Percentiles rank a stretch among this genome's conserved stretches.
These are phyloP conservation scores for Sistotremastrum suecicum DNA, from an alignment of 768 basidiomycete genomes.

Conservation along the genomic window DNA sequence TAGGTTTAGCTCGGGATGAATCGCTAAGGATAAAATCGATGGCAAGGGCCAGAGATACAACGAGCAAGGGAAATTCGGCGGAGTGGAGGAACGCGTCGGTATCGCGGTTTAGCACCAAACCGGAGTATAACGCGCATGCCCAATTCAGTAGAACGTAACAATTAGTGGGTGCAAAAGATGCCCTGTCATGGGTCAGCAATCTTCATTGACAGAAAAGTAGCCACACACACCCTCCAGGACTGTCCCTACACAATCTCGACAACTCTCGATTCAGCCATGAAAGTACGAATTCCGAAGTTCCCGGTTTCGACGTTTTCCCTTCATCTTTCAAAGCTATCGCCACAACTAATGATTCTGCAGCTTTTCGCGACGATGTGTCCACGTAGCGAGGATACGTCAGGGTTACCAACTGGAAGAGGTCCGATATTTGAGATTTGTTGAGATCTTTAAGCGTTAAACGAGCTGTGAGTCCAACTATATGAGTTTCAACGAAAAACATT, in stretches of 20 bases:
- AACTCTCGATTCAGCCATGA: constrained; percentile 1
- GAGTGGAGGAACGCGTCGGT: constrained; percentile 37
- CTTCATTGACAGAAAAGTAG: background rate
- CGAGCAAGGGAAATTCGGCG: constrained; percentile 35
- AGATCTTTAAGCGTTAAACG: constrained; percentile 30
- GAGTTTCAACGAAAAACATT: background rate
- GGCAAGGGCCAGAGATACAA: constrained; percentile 42
- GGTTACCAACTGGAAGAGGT: constrained; percentile 60
- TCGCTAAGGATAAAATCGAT: constrained; percentile 45
- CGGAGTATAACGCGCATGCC: constrained; percentile 48
- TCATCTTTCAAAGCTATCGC: constrained; percentile 56
- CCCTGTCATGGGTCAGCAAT: constrained; percentile 8
- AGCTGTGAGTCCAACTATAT: constrained; percentile 2
- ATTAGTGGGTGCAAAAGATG: constrained; percentile 44
- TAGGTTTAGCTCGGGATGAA: constrained; percentile 36
- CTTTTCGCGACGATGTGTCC: constrained; percentile 55
- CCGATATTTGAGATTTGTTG: constrained; percentile 42
- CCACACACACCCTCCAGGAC: background rate
- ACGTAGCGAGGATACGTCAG: constrained; percentile 69
- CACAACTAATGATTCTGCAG: constrained; percentile 53
- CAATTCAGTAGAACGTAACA: constrained; percentile 60
- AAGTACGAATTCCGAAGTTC: constrained; percentile 37
- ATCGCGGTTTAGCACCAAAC: constrained; percentile 26
- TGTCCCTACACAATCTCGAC: constrained; percentile 2
- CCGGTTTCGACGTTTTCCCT: constrained; percentile 36